Percentiles rank a stretch among this genome's conserved stretches.
These are phyloP conservation scores for Didymella keratinophila DNA, from an alignment of 2,329 filamentous ascomycete species.

Conservation along the genomic window DNA sequence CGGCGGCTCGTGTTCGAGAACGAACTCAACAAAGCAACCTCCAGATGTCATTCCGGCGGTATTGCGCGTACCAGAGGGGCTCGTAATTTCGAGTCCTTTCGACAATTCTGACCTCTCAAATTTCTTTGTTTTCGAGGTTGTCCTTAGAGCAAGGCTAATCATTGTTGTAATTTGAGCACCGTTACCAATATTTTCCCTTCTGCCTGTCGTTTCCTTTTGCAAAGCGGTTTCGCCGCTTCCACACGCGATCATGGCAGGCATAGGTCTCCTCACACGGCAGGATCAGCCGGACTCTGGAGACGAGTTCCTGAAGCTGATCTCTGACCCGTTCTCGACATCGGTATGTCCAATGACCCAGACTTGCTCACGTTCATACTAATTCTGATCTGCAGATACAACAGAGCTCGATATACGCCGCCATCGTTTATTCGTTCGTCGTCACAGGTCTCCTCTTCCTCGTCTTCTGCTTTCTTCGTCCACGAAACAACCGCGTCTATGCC, in stretches of 20 bases:
- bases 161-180: conserved; percentile 1
- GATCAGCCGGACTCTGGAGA: conserved; percentile 34
- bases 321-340: conserved; percentile 50
- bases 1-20: conserved; percentile 19
- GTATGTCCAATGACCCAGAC: conserved; percentile 22
- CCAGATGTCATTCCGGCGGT: conserved; percentile 20
- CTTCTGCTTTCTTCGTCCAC: conserved; percentile 90
- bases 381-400: conserved; percentile 57
- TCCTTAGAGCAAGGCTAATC: background rate
- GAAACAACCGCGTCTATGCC: conserved; percentile 90
- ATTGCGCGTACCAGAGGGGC: conserved; percentile 20
- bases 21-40: conserved; percentile 22
- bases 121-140: background rate
- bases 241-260: conserved; percentile 28
- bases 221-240: conserved; percentile 15
- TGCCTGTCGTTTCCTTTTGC: conserved; percentile 11
- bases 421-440: conserved; percentile 80
- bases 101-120: conserved; percentile 6
- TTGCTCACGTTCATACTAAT: background rate
- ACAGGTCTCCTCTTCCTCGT: conserved; percentile 75
- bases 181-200: background rate
- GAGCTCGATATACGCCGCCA: conserved; percentile 77
- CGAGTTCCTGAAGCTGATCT: conserved; percentile 52
- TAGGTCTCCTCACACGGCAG: conserved; percentile 21
- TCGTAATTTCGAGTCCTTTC: conserved; percentile 7